Evolutionary conservation across 2,329 filamentous ascomycete genomes (phyloP).

Genomic region (Arthrinium phaeospermum): DNA sequence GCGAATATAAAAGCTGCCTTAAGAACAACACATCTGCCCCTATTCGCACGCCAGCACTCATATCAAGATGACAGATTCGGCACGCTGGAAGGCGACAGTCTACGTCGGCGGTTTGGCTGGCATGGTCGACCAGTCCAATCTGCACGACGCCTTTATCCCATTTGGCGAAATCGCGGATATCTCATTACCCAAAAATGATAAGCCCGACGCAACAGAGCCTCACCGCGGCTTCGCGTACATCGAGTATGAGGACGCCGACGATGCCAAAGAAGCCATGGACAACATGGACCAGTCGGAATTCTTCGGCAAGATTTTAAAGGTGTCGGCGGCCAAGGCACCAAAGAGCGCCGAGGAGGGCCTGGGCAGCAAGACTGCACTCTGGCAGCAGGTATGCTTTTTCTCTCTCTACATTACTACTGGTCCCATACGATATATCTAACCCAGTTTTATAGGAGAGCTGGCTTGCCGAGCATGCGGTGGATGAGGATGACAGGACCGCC

Average conservation of each 20-base stretch:
- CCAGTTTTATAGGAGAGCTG: conserved; percentile 77
- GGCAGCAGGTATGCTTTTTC: conserved; percentile 82
- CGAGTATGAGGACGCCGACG: conserved; percentile 84
- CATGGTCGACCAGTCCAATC: conserved; percentile 73
- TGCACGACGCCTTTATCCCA: conserved; percentile 92
- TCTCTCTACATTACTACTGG: conserved; percentile 20
- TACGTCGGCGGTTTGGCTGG: conserved; percentile 90
- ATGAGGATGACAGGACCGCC: conserved; percentile 75
- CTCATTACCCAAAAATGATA: conserved; percentile 85
- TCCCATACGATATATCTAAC: conserved; percentile 26
- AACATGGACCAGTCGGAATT: conserved; percentile 99
- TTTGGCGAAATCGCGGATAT: conserved; percentile 96
- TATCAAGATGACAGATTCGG: conserved; percentile 74
- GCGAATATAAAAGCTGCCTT: conserved; percentile 16
- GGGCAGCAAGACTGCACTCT: conserved; percentile 91
- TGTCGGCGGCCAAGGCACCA: conserved; percentile 88
- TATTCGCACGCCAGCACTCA: background rate
- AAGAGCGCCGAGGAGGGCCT: conserved; percentile 88
- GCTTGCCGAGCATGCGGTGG: conserved; percentile 85
- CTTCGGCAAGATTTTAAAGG: conserved; percentile 90
- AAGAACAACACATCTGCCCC: conserved; percentile 1
- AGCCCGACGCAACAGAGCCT: conserved; percentile 75
- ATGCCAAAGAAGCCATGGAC: conserved; percentile 94
- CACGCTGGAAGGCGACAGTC: conserved; percentile 87
- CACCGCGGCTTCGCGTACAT: conserved; percentile 94